Conservation (phyloP, 2,329 filamentous ascomycete species). For the Myriosclerotinia curreyana region DNA sequence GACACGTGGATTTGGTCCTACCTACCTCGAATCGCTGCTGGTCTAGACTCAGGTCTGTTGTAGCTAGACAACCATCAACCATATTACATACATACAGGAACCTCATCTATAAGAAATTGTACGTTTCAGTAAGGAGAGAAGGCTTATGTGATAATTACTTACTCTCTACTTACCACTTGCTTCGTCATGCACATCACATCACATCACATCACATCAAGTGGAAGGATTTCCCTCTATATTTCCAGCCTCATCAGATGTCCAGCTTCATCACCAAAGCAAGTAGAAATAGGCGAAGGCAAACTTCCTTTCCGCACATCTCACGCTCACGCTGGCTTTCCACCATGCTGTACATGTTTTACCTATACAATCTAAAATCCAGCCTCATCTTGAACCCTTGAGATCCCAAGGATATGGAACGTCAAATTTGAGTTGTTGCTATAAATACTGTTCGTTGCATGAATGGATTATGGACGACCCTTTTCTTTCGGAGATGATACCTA, state of each 20-base stretch:
- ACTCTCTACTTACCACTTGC: neutral
- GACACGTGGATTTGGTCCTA: neutral
- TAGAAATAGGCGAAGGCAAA: constrained; percentile 3
- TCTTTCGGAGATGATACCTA: neutral
- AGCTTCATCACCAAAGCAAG: neutral
- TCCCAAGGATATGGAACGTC: constrained; percentile 8
- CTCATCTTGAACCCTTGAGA: neutral
- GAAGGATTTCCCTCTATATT: constrained; percentile 5
- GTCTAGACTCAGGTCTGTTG: neutral
- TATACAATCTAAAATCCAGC: neutral
- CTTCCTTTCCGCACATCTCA: constrained; percentile 2
- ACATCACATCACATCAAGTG: no score
- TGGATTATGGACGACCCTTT: neutral
- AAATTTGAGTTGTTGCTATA: neutral
- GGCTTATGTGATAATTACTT: constrained; percentile 7
- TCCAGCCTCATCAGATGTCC: neutral
- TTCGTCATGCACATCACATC: neutral
- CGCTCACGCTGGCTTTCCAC: neutral
- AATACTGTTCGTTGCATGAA: neutral
- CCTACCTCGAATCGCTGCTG: neutral
- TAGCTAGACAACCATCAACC: neutral
- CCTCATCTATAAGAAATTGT: neutral
- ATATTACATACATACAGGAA: neutral
- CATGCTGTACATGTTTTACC: neutral
- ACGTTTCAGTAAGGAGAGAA: neutral